phyloP scores from a whole-genome alignment of 306 rosid species.

The Neltuma alba region DNA sequence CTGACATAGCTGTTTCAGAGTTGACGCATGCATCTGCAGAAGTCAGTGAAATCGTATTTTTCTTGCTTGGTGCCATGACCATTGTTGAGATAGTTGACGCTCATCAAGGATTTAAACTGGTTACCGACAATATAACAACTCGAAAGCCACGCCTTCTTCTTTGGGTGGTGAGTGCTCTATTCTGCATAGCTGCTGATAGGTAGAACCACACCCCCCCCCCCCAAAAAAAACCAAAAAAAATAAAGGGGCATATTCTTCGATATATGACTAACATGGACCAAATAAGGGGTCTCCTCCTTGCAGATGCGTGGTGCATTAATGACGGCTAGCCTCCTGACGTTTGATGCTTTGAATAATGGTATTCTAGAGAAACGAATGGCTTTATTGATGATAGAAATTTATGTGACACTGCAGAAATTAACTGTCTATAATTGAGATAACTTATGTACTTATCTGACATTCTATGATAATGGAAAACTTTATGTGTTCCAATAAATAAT shows the following conservation, averaged over 20 bases:
- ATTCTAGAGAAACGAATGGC: slow-evolving; percentile 2
- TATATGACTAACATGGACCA: slow-evolving; percentile 12
- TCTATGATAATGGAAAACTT: not conserved
- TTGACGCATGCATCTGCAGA: slow-evolving; percentile 83
- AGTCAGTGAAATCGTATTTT: slow-evolving; percentile 96
- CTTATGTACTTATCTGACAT: not conserved
- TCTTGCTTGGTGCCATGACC: slow-evolving; percentile 98
- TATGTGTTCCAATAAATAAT: not conserved
- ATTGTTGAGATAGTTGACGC: slow-evolving; percentile 92
- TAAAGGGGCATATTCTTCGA: slow-evolving; percentile 14
- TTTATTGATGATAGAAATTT: slow-evolving; percentile 17
- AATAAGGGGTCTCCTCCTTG: not conserved
- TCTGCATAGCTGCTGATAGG: slow-evolving; percentile 20
- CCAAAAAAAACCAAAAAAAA: no score
- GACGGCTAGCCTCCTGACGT: not conserved
- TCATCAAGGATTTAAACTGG: slow-evolving; percentile 98
- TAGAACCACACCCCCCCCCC: not conserved
- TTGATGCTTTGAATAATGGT: not conserved
- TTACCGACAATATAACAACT: slow-evolving; percentile 89
- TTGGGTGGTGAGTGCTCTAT: slow-evolving; percentile 85
- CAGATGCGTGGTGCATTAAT: slow-evolving; percentile 5
- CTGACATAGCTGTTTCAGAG: slow-evolving; percentile 88
- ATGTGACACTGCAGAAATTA: not conserved
- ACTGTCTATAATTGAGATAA: not conserved
- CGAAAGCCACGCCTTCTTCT: slow-evolving; percentile 87